Evolutionary conservation across 306 rosid genomes (phyloP).

Genomic region (Phaseolus lunatus): DNA sequence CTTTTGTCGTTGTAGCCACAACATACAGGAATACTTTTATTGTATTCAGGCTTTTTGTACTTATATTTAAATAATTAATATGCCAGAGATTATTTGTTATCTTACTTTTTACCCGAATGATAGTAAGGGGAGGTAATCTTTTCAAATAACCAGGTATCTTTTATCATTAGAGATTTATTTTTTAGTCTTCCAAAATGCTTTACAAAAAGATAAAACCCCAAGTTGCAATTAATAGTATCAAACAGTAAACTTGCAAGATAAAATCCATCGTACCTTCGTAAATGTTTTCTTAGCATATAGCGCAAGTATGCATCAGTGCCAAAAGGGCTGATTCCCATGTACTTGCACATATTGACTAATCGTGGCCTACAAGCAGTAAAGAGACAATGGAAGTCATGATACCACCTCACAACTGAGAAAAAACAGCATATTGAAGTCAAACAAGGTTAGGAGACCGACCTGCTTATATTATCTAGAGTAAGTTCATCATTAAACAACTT

Average conservation of each 20-base stretch:
- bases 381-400: constrained; percentile 36
- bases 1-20: constrained; percentile 10
- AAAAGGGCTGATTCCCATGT: constrained; percentile 91
- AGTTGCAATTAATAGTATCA: constrained; percentile 27
- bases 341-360: constrained; percentile 96
- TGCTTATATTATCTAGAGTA: constrained; percentile 94
- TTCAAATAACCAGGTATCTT: constrained; percentile 12
- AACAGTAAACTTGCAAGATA: constrained; percentile 12
- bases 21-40: not conserved
- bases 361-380: constrained; percentile 76
- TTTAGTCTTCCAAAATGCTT: not conserved
- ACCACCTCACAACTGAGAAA: constrained; percentile 36
- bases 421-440: constrained; percentile 31
- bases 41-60: not conserved
- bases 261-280: constrained; percentile 66
- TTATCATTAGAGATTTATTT: not conserved
- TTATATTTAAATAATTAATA: not conserved
- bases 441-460: constrained; percentile 56
- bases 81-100: constrained; percentile 11
- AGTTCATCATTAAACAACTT: constrained; percentile 97
- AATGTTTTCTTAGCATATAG: constrained; percentile 82
- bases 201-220: constrained; percentile 21
- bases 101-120: not conserved
- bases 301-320: constrained; percentile 94
- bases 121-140: constrained; percentile 5